Conservation (phyloP, 192 early-diverging fungal species). For the Backusella luteola region DNA sequence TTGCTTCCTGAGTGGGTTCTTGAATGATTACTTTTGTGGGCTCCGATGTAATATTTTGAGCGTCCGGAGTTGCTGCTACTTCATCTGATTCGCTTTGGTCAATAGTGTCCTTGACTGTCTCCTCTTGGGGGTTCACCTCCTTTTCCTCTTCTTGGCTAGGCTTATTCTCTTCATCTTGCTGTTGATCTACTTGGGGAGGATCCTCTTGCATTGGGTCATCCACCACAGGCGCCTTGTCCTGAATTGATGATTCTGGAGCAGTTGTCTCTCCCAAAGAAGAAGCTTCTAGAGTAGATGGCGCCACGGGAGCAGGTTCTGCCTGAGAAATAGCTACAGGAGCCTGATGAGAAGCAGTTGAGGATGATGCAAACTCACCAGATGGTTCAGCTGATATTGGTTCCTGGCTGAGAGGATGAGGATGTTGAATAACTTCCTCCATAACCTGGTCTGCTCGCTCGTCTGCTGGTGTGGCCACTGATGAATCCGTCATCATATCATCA, state of each 20-base stretch:
- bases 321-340: not conserved
- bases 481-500: slow-evolving; percentile 19
- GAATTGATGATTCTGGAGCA: not conserved
- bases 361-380: not conserved
- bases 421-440: not conserved
- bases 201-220: not conserved
- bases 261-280: not conserved
- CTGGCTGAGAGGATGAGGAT: slow-evolving; percentile 1
- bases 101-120: not conserved
- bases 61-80: not conserved
- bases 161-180: not conserved
- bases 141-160: not conserved
- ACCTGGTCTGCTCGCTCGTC: not conserved
- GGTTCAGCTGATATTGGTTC: not conserved
- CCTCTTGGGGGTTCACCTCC: not conserved
- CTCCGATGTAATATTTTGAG: not conserved
- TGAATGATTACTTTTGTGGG: not conserved
- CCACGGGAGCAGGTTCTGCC: not conserved
- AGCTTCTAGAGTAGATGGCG: not conserved
- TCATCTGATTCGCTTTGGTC: not conserved
- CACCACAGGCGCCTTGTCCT: not conserved
- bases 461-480: not conserved
- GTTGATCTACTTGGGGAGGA: not conserved
- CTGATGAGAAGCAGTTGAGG: not conserved
- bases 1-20: not conserved